Evolutionary conservation across 331 rosid genomes (phyloP).

Genomic region (Cydonia oblonga): DNA sequence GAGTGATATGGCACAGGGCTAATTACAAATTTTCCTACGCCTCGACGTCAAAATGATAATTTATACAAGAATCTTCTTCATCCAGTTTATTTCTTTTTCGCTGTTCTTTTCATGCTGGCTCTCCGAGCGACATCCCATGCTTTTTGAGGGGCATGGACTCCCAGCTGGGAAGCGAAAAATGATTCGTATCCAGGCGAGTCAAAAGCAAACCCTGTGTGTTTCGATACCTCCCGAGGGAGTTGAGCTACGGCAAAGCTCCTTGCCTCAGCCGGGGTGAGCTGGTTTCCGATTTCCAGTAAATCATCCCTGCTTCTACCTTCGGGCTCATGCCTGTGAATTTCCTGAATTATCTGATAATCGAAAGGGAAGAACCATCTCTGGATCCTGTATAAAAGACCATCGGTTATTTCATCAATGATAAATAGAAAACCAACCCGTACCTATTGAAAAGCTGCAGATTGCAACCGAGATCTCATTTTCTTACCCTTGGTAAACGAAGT

Average conservation of each 20-base stretch:
- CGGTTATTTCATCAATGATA: not conserved
- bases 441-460: not conserved
- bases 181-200: slow-evolving; percentile 96
- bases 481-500: slow-evolving; percentile 84
- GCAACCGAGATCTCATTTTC: slow-evolving; percentile 4
- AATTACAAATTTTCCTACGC: slow-evolving; percentile 41
- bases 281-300: slow-evolving; percentile 51
- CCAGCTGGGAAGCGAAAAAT: slow-evolving; percentile 76
- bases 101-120: slow-evolving; percentile 66
- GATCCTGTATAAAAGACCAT: slow-evolving; percentile 36
- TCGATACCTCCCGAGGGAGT: slow-evolving; percentile 73
- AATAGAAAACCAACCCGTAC: no score
- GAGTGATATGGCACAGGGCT: slow-evolving; percentile 25
- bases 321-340: slow-evolving; percentile 63
- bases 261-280: slow-evolving; percentile 58
- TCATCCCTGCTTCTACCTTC: slow-evolving; percentile 44
- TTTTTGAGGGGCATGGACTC: slow-evolving; percentile 68
- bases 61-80: slow-evolving; percentile 38
- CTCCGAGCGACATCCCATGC: slow-evolving; percentile 98
- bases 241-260: slow-evolving; percentile 77
- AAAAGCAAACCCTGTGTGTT: slow-evolving; percentile 91
- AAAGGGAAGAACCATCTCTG: slow-evolving; percentile 96
- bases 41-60: slow-evolving; percentile 24
- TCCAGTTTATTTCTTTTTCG: slow-evolving; percentile 32
- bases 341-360: slow-evolving; percentile 88